phyloP scores from a whole-genome alignment of 1,284 basidiomycete species.

The Takashimella koratensis region DNA sequence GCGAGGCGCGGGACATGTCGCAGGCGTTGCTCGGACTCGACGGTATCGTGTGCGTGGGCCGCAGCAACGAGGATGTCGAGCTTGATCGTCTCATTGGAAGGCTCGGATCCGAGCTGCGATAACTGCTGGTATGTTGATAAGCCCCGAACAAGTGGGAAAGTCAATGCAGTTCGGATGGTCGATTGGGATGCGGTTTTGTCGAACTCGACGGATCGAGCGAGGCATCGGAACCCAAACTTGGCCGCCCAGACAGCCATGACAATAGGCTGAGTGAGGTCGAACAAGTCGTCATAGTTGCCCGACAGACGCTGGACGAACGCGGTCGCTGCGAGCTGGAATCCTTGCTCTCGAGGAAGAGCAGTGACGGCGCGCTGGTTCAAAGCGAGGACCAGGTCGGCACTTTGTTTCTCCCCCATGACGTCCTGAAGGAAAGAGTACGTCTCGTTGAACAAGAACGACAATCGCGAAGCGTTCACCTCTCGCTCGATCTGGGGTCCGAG shows the following conservation, averaged over 20 bases:
- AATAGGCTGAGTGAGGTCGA: slow-evolving; percentile 68
- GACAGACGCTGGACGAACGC: slow-evolving; percentile 52
- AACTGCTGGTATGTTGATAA: slow-evolving; percentile 53
- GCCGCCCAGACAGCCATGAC: slow-evolving; percentile 62
- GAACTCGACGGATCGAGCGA: slow-evolving; percentile 25
- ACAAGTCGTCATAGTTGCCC: slow-evolving; percentile 53
- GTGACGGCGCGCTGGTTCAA: slow-evolving; percentile 21
- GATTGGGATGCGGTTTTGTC: slow-evolving; percentile 21
- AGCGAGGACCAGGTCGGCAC: slow-evolving; percentile 36
- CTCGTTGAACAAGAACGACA: slow-evolving; percentile 80
- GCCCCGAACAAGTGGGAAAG: slow-evolving; percentile 50
- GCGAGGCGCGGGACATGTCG: slow-evolving; percentile 46
- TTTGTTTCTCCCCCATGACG: slow-evolving; percentile 28
- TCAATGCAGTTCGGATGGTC: slow-evolving; percentile 32
- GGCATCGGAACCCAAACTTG: slow-evolving; percentile 69
- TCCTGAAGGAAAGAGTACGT: slow-evolving; percentile 61
- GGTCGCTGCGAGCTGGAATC: slow-evolving; percentile 49
- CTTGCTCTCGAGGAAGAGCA: slow-evolving; percentile 40
- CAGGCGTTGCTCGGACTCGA: slow-evolving; percentile 19
- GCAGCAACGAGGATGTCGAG: slow-evolving; percentile 53
- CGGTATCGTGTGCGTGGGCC: slow-evolving; percentile 54
- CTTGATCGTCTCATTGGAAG: slow-evolving; percentile 13
- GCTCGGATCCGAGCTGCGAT: slow-evolving; percentile 15
- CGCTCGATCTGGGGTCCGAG: slow-evolving; percentile 43
- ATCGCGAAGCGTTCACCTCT: slow-evolving; percentile 55